phyloP scores from a whole-genome alignment of 169 alveolate genomes.

The Besnoitia besnoiti region DNA sequence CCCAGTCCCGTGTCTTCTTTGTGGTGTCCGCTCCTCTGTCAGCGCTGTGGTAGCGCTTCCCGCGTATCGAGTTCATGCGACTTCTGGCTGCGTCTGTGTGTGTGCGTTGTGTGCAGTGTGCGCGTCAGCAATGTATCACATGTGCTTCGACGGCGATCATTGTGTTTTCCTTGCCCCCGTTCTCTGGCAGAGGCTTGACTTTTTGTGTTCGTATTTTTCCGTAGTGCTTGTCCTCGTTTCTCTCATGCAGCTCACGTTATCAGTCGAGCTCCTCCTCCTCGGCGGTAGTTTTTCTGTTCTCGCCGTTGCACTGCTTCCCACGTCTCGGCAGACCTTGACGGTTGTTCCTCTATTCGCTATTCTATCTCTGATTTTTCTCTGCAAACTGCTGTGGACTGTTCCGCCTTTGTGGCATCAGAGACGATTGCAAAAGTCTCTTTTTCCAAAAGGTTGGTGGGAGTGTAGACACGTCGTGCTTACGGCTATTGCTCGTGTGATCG shows the following conservation, averaged over 20 bases:
- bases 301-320: neutral
- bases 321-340: neutral
- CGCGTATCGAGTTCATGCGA: no score
- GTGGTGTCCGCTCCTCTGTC: no score
- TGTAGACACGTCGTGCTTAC: neutral
- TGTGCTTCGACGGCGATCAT: constrained; percentile 9
- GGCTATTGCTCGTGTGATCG: neutral
- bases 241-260: neutral
- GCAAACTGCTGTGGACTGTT: neutral
- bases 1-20: no score
- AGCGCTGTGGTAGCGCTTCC: no score
- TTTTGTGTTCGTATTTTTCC: neutral
- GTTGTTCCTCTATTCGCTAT: neutral
- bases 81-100: neutral
- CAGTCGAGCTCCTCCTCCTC: neutral
- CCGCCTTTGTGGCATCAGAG: neutral
- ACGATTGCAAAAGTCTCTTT: neutral
- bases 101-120: constrained; percentile 1
- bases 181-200: neutral
- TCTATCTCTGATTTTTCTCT: neutral
- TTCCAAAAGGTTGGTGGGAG: neutral
- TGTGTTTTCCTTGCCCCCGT: neutral
- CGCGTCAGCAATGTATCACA: constrained; percentile 1
- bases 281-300: neutral
- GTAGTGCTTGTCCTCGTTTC: neutral